These are phyloP conservation scores for Vickermania spadyakhi DNA, from an alignment of 208 protist genomes.

Conservation along the genomic window DNA sequence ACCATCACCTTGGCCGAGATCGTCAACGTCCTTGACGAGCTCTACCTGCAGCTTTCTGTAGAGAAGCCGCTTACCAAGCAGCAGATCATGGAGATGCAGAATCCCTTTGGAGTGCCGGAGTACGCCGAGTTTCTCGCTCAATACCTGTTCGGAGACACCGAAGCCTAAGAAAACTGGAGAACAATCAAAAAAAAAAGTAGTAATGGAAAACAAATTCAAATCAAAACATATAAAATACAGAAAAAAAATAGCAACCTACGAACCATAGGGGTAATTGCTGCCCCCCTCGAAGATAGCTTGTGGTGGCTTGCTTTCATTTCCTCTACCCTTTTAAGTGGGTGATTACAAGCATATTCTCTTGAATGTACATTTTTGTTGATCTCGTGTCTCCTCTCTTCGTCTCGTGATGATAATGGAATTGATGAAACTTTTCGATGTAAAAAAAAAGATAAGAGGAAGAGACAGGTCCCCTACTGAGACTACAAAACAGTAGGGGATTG, in stretches of 20 bases:
- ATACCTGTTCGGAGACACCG: slow-evolving; percentile 12
- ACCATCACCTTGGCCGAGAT: slow-evolving; percentile 79
- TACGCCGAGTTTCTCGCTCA: slow-evolving; percentile 15
- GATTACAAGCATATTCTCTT: neutral
- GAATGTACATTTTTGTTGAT: neutral
- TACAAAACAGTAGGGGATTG: no score
- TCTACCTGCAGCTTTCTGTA: slow-evolving; percentile 45
- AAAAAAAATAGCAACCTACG: no score
- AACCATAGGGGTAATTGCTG: no score
- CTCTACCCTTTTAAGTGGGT: no score
- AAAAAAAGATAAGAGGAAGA: no score
- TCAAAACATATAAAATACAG: no score
- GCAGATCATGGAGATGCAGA: slow-evolving; percentile 35
- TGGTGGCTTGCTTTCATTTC: no score
- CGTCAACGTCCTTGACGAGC: slow-evolving; percentile 75
- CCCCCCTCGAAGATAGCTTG: no score
- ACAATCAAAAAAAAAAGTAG: neutral
- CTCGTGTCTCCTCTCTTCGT: slow-evolving; percentile 1
- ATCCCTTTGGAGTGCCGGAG: slow-evolving; percentile 11
- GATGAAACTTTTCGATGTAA: slow-evolving; percentile 3
- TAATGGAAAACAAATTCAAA: neutral
- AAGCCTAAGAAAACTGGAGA: neutral
- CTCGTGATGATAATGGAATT: slow-evolving; percentile 3
- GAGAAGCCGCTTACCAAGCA: slow-evolving; percentile 32
- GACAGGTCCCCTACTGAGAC: no score